These are phyloP conservation scores for Magnusiomyces paraingens DNA, from an alignment of 1,139 yeast genomes.

Conservation along the genomic window DNA sequence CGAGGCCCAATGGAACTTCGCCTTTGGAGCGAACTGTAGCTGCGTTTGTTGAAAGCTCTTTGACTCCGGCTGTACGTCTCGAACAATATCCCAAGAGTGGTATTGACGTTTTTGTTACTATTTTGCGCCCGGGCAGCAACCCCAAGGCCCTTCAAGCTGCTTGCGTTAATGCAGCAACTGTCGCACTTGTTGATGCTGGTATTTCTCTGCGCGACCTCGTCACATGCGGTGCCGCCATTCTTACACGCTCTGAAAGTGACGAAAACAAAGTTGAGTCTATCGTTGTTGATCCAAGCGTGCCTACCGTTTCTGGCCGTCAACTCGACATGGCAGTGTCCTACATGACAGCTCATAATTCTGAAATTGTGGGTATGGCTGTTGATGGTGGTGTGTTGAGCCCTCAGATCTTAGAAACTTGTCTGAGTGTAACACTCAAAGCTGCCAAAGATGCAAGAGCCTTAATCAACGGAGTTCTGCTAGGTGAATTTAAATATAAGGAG, in stretches of 20 bases:
- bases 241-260: slow-evolving; percentile 2
- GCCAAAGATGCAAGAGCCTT: slow-evolving; percentile 23
- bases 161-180: slow-evolving; percentile 51
- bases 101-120: slow-evolving; percentile 69
- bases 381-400: slow-evolving; percentile 22
- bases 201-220: slow-evolving; percentile 74
- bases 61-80: slow-evolving; percentile 56
- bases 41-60: slow-evolving; percentile 51
- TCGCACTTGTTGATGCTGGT: slow-evolving; percentile 80
- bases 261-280: not conserved
- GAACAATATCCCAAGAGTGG: slow-evolving; percentile 84
- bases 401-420: too few relatives aligned
- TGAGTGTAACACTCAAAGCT: slow-evolving; percentile 14
- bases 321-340: slow-evolving; percentile 44
- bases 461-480: slow-evolving; percentile 24
- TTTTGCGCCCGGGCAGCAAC: slow-evolving; percentile 44
- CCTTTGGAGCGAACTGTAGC: slow-evolving; percentile 47
- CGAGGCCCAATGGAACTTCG: slow-evolving; percentile 27
- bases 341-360: slow-evolving; percentile 49
- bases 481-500: slow-evolving; percentile 15
- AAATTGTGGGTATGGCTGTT: slow-evolving; percentile 50
- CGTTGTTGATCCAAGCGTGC: slow-evolving; percentile 19
- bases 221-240: slow-evolving; percentile 51
- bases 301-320: slow-evolving; percentile 20
- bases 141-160: slow-evolving; percentile 34